Percentiles rank a stretch among this genome's conserved stretches.
phyloP scores from a whole-genome alignment of 331 rosid species.

The Pyracantha coccinea region DNA sequence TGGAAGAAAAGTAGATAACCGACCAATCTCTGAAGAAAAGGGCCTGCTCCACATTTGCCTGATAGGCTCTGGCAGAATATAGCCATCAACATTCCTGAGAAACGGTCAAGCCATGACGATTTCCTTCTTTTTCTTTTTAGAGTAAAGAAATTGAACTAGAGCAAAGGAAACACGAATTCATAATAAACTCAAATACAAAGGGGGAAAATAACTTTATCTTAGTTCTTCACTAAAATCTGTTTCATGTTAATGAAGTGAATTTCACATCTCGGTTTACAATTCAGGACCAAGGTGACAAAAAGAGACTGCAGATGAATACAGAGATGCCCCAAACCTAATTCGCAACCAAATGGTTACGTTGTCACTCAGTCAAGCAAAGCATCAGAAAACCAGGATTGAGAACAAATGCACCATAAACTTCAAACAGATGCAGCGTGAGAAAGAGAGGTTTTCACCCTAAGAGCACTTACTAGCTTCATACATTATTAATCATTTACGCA shows the following conservation, averaged over 20 bases:
- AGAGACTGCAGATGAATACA: too few relatives aligned
- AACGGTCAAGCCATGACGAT: slow-evolving; percentile 15
- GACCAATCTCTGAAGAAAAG: slow-evolving; percentile 76
- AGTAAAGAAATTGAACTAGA: not conserved
- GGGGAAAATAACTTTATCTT: not conserved
- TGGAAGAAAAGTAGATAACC: slow-evolving; percentile 12
- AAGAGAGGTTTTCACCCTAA: too few relatives aligned
- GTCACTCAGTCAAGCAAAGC: too few relatives aligned
- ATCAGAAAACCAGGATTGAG: too few relatives aligned
- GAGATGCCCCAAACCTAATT: too few relatives aligned
- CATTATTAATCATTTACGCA: too few relatives aligned
- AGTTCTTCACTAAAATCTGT: not conserved
- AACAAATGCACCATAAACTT: too few relatives aligned
- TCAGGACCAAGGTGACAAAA: not conserved
- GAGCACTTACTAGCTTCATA: too few relatives aligned
- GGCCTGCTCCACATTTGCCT: slow-evolving; percentile 44
- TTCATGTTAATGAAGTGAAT: not conserved
- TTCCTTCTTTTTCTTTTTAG: too few relatives aligned
- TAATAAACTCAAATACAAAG: not conserved
- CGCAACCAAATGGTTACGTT: too few relatives aligned
- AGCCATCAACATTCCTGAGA: slow-evolving; percentile 32
- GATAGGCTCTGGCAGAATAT: slow-evolving; percentile 22
- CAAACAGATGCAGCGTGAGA: too few relatives aligned
- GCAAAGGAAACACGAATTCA: not conserved
- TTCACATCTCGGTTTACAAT: not conserved